phyloP scores from a whole-genome alignment of 192 early-diverging fungal species.

The Coemansia sp. region DNA sequence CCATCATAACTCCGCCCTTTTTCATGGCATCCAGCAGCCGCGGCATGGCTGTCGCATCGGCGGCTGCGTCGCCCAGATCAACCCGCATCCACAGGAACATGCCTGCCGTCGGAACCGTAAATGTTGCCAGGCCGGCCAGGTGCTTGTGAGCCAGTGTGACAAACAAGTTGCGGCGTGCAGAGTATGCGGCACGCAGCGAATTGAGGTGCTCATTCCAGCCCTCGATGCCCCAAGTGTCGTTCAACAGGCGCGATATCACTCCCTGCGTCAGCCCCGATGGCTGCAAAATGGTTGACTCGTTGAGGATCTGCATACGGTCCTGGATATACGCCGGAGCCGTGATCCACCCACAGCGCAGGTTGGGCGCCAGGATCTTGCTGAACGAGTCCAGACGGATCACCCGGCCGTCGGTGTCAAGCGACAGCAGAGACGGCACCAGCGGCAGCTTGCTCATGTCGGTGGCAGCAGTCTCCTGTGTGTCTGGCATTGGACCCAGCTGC shows the following conservation, averaged over 20 bases:
- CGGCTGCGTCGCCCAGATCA: constrained; percentile 32
- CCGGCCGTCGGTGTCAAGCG: constrained; percentile 82
- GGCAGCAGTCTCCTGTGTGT: background rate
- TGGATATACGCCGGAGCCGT: constrained; percentile 68
- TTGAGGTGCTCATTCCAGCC: constrained; percentile 76
- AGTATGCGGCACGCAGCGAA: constrained; percentile 70
- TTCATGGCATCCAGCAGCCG: constrained; percentile 45
- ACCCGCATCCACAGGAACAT: constrained; percentile 91
- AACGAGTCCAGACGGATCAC: constrained; percentile 92
- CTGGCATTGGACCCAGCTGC: constrained; percentile 56
- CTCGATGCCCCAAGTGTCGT: constrained; percentile 71
- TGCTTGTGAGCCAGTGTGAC: constrained; percentile 62
- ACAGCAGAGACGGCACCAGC: constrained; percentile 76
- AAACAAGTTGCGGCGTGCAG: constrained; percentile 68
- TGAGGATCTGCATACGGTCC: constrained; percentile 76
- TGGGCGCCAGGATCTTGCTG: constrained; percentile 88
- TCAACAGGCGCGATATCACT: constrained; percentile 68
- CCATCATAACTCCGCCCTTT: constrained; percentile 54
- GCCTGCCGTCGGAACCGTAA: constrained; percentile 63
- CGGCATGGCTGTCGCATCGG: constrained; percentile 30
- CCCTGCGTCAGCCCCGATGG: constrained; percentile 84
- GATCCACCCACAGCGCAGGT: constrained; percentile 81
- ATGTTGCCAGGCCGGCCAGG: constrained; percentile 61
- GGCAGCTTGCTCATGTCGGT: background rate
- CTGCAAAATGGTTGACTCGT: constrained; percentile 79